Base-by-base conservation (phyloP, 208 protist genomes). In the Strigomonas culicis region DNA sequence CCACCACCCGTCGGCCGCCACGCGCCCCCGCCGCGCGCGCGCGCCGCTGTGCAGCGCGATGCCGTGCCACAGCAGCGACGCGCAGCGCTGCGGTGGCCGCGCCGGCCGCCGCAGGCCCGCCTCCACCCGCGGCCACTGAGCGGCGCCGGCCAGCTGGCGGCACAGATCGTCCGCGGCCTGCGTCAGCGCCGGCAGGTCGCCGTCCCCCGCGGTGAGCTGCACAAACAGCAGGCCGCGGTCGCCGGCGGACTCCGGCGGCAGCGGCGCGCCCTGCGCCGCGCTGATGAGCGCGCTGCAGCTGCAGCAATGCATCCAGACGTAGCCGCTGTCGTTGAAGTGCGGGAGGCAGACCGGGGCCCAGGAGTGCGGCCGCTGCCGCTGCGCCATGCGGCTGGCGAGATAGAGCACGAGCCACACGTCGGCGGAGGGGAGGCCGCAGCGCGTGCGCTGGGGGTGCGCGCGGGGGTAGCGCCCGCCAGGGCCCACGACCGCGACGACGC, bases 301-400 rank as follows among this genome's bases (percentile, higher is more conserved):
- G 41, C 69, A 69, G 50, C 76, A 74, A 68, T 94, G 86, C 59
- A 78, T 88, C 86, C 88, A 94, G 15, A 94, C 61, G 58, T 91
- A 94, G 50, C 85, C 85, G 28, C 68, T 78, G 50, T 64, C 58
- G 72, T 92, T 91, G 63, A 86, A 92, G 41, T 70, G 64, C 2
- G 85, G 85, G 13, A 94, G 70, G 60, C 84, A 90, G 55, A 94
- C 27, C 22, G 88, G 88, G 24, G 77, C 82, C 86, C 88, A 94
- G 17, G 74, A 75, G 60, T 92, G 82, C 7, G 80, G 81, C 1
- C 66, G 55, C 44, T 88, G 88, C 52, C 74, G 67, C 15, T 68
- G 75, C 32, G 58, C 55, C 41, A 77, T 59, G n/a, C 85, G 79
- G 25, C 65, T 61, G 0, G 73, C 70, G 68, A 88, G 90, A 57